Conservation (phyloP, 192 early-diverging fungal genomes). For the Bifiguratus adelaidae region DNA sequence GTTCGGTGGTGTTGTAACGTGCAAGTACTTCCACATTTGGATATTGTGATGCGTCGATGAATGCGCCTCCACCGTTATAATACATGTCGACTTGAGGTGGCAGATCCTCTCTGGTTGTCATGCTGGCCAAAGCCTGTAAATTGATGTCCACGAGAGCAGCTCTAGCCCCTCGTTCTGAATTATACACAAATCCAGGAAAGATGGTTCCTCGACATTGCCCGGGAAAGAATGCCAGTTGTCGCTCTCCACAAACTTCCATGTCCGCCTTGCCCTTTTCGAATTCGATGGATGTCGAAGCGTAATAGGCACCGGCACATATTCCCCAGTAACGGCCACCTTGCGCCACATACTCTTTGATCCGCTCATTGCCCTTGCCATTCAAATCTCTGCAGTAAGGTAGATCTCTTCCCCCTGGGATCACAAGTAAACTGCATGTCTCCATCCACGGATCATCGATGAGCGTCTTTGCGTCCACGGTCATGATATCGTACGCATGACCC, state of each 20-base stretch:
- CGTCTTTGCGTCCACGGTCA: slow-evolving; percentile 63
- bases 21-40: slow-evolving; percentile 24
- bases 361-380: slow-evolving; percentile 44
- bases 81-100: slow-evolving; percentile 24
- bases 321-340: slow-evolving; percentile 83
- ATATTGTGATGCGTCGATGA: slow-evolving; percentile 26
- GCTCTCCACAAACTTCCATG: slow-evolving; percentile 58
- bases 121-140: neutral
- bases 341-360: slow-evolving; percentile 55
- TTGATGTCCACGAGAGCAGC: slow-evolving; percentile 42
- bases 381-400: slow-evolving; percentile 68
- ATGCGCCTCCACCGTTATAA: slow-evolving; percentile 69
- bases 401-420: slow-evolving; percentile 87
- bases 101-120: neutral
- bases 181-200: slow-evolving; percentile 78
- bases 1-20: slow-evolving; percentile 20
- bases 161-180: slow-evolving; percentile 61
- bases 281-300: slow-evolving; percentile 53
- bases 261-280: slow-evolving; percentile 58
- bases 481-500: slow-evolving; percentile 78
- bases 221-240: slow-evolving; percentile 62
- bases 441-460: slow-evolving; percentile 80
- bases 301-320: slow-evolving; percentile 88
- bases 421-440: slow-evolving; percentile 71
- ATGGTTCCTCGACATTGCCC: slow-evolving; percentile 64